A percentile compares a stretch with the other conserved stretches of the same genome.
phyloP scores from a whole-genome alignment of 257 asterid genomes.

The Nyctanthes arbortristis region DNA sequence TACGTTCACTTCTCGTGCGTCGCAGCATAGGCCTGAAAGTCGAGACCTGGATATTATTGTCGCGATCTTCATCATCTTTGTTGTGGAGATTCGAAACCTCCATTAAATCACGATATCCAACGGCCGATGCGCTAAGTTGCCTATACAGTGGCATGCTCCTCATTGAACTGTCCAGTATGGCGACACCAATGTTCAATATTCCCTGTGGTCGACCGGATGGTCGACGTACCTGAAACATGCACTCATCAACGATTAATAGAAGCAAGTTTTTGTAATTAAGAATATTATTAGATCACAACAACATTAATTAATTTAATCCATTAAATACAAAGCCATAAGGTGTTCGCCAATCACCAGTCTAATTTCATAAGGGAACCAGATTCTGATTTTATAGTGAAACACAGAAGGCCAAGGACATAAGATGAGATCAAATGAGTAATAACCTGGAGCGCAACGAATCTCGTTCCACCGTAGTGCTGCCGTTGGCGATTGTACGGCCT shows the following conservation, averaged over 20 bases:
- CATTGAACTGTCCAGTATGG: slow-evolving; percentile 42
- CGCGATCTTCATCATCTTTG: background rate
- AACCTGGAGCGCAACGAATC: slow-evolving; percentile 94
- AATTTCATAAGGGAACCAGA: too few relatives aligned
- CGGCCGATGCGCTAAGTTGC: slow-evolving; percentile 38
- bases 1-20: slow-evolving; percentile 68
- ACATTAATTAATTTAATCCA: too few relatives aligned
- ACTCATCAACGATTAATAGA: too few relatives aligned
- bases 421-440: too few relatives aligned
- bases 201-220: slow-evolving; percentile 50
- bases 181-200: slow-evolving; percentile 45
- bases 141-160: slow-evolving; percentile 36
- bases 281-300: too few relatives aligned
- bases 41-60: background rate
- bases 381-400: too few relatives aligned
- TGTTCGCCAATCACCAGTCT: too few relatives aligned
- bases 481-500: slow-evolving; percentile 29
- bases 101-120: slow-evolving; percentile 54
- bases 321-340: too few relatives aligned
- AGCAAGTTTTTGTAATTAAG: too few relatives aligned
- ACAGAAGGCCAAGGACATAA: too few relatives aligned
- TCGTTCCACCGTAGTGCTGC: slow-evolving; percentile 50
- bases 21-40: slow-evolving; percentile 49
- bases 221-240: slow-evolving; percentile 34
- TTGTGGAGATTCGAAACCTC: slow-evolving; percentile 29